Base-by-base conservation (phyloP, 345 rosid genomes). In the Combretum micranthum region DNA sequence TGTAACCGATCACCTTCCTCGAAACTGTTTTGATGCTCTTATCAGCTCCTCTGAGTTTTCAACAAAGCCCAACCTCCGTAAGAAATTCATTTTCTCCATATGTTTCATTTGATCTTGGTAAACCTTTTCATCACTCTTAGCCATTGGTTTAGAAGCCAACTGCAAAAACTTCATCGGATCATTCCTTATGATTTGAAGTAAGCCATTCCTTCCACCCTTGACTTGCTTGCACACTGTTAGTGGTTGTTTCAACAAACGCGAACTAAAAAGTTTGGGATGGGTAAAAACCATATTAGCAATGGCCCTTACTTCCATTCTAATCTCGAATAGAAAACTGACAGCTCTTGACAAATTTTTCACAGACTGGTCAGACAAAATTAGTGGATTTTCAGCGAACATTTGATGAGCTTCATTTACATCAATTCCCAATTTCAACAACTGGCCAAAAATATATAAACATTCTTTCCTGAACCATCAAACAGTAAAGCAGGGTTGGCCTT, bases 41-140 rank as follows among this genome's bases (percentile, higher is more conserved):
- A 67, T 62, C 87, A 88, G 82, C 75, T 88, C 96, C 46, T 88
- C 98, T 0, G 96, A 83, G 79, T 83, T 87, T 59, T 90, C 97
- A 44, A 76, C 61, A 46, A 77, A 83, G 9, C 94, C 97, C 53
- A 90, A 46, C 47, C 83, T 79, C 63, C 77, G 21, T 67, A 91
- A 75, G 75, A 91, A 91, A 15, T 69, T 65, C 20, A 62, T 76
- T 70, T 85, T 87, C 76, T 80, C 89, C 17, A 69, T 25, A 54
- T 68, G 39, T 19, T 60, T 81, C 39, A 56, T 59, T 66, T 3
- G 79, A 67, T 44, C 72, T 69, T 39, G 62, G 59, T 17, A 50
- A 50, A 45, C 44, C 6, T 10, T 58, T 53, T 68, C 65, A 55
- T 66, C 56, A 44, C 57, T 70, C 69, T 70, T 71, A 19, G 56